These are phyloP conservation scores for Neurospora sp. DNA, from an alignment of 2,329 filamentous ascomycete genomes.

Conservation along the genomic window DNA sequence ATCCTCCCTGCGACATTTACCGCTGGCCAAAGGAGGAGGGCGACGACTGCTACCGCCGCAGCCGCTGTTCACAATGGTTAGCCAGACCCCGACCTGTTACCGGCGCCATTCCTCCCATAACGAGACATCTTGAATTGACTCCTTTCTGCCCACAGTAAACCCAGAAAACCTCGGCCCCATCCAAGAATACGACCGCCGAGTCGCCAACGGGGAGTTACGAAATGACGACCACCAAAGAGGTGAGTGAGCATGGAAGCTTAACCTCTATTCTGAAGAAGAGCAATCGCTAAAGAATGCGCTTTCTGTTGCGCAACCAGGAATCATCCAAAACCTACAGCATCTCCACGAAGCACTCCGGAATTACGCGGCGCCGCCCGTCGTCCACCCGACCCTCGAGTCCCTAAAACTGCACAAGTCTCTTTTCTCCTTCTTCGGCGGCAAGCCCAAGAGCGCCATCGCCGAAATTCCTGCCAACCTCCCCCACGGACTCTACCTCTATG, in stretches of 20 bases:
- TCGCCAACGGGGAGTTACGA: slow-evolving; percentile 60
- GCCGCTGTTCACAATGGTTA: slow-evolving; percentile 12
- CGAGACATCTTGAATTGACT: background rate
- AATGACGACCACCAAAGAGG: slow-evolving; percentile 89
- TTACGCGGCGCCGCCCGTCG: slow-evolving; percentile 65
- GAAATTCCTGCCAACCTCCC: slow-evolving; percentile 65
- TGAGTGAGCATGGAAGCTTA: slow-evolving; percentile 41
- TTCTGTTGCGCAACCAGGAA: slow-evolving; percentile 39
- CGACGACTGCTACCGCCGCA: slow-evolving; percentile 10
- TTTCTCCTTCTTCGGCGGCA: slow-evolving; percentile 50
- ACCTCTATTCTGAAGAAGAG: background rate
- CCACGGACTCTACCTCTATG: slow-evolving; percentile 86
- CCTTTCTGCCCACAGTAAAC: slow-evolving; percentile 14
- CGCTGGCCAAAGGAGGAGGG: slow-evolving; percentile 11
- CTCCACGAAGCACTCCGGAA: slow-evolving; percentile 71
- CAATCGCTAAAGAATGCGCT: background rate
- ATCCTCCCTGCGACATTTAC: slow-evolving; percentile 9
- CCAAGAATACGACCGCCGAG: slow-evolving; percentile 77
- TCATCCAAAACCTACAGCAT: slow-evolving; percentile 81
- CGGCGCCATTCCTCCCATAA: background rate
- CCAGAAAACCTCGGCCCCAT: slow-evolving; percentile 55
- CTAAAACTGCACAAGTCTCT: slow-evolving; percentile 48
- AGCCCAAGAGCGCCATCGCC: slow-evolving; percentile 29
- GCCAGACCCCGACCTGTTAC: background rate
- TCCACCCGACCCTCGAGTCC: slow-evolving; percentile 68